Conservation (phyloP, 169 alveolate species). For the Plasmodium gaboni region DNA sequence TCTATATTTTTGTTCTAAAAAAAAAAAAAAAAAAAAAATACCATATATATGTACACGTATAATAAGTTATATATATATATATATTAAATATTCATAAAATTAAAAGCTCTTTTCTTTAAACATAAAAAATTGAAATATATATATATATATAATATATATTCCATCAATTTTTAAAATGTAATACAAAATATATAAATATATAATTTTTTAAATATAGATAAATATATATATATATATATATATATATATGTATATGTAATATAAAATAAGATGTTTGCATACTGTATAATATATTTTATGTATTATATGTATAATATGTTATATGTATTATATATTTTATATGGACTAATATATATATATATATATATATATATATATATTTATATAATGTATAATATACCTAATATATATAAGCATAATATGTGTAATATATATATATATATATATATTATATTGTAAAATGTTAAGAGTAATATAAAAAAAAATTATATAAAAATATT, state of each 20-base stretch:
- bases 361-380: conserved; percentile 12
- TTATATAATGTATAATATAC: too few relatives aligned
- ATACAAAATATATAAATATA: conserved; percentile 1
- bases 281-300: background rate
- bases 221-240: conserved; percentile 3
- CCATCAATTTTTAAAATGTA: conserved; percentile 24
- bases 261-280: background rate
- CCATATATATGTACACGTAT: background rate
- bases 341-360: conserved; percentile 1
- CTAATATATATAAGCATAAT: too few relatives aligned
- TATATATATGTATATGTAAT: background rate
- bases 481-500: background rate
- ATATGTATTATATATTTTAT: background rate
- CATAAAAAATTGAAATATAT: conserved; percentile 19
- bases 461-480: too few relatives aligned
- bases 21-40: background rate
- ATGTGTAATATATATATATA: too few relatives aligned
- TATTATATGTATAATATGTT: background rate
- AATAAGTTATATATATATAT: background rate
- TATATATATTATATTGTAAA: too few relatives aligned
- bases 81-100: background rate
- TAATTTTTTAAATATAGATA: background rate
- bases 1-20: background rate
- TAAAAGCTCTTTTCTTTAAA: conserved; percentile 23
- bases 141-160: background rate